Evolutionary conservation across 2,329 filamentous ascomycete genomes (phyloP), one percentile per base, ranked within the genome.

Genomic region (Trichoderma sp.): DNA sequence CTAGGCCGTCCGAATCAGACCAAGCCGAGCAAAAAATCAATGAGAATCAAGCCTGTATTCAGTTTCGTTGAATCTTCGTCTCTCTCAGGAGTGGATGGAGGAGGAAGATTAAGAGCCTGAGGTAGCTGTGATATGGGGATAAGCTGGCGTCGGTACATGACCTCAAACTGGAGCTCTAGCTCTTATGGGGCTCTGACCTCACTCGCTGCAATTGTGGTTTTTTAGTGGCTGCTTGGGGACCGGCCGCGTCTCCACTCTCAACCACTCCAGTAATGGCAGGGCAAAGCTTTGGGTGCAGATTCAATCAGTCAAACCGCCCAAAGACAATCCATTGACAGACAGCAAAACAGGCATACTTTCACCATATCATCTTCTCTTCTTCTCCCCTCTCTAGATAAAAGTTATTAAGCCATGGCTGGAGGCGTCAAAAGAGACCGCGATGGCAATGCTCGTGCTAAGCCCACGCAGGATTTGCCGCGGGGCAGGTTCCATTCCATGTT

Each of bases 401-500:
- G 17, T 3, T 30, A 8, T 72, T 73, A 63, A 64, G 13, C 13
- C 34, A 80, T 81, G 75, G 81, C 83, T 74, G 78, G 80, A 72
- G 85, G 85, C 71, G 77, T 85, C 72, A 90, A 90, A 80, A 84
- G 88, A 75, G 84, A 87, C 75, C 81, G 84, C 73, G 84, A 86
- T 69, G 88, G 87, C 72, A 86, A 85, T 72, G 76, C 77, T 53
- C 79, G 82, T 61, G 78, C 82, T 73, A 86, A 85, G 79, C 76
- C 76, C 67, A 73, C 73, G 64, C 74, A 77, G 20, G 80, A 82
- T 58, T 78, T 77, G 23, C 81, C 83, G 6, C 79, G 80, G 36
- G 80, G 81, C 63, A 77, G 81, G 66, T 91, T 89, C 78, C 89
- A 90, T 73, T 82, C 90, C 75, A 94, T 98, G 87, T 99, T 99